These are phyloP conservation scores for Lipomyces kockii DNA, from an alignment of 805 yeast genomes.

Conservation along the genomic window DNA sequence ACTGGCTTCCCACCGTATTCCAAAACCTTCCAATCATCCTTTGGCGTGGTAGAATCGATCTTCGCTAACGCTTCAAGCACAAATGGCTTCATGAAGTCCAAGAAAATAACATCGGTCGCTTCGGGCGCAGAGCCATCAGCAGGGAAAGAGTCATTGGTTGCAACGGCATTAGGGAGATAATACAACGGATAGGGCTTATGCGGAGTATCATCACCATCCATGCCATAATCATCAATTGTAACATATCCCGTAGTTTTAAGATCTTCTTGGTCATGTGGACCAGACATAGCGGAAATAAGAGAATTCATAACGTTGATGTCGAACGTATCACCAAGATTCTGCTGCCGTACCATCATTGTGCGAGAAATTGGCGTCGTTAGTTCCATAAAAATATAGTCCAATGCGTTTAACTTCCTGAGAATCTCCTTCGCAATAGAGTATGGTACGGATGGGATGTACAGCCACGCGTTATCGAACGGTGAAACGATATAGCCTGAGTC, in stretches of 20 bases:
- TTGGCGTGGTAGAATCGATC: slow-evolving; percentile 19
- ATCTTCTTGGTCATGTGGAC: slow-evolving; percentile 34
- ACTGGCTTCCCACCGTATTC: slow-evolving; percentile 67
- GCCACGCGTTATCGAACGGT: slow-evolving; percentile 86
- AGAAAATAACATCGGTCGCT: slow-evolving; percentile 61
- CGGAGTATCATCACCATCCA: slow-evolving; percentile 80
- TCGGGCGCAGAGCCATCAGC: slow-evolving; percentile 23
- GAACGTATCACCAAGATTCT: slow-evolving; percentile 32
- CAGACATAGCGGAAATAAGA: slow-evolving; percentile 28
- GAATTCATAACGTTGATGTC: slow-evolving; percentile 31
- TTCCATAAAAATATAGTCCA: slow-evolving; percentile 51
- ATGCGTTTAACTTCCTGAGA: slow-evolving; percentile 60
- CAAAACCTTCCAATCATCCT: slow-evolving; percentile 22
- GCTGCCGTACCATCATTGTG: slow-evolving; percentile 32
- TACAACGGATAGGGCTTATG: slow-evolving; percentile 63
- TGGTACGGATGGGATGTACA: slow-evolving; percentile 62
- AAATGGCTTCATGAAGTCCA: slow-evolving; percentile 69
- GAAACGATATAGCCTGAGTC: slow-evolving; percentile 83
- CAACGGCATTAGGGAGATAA: slow-evolving; percentile 80
- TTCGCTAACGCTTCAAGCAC: slow-evolving; percentile 53
- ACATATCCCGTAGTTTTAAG: slow-evolving; percentile 68
- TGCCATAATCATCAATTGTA: slow-evolving; percentile 83
- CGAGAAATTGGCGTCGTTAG: slow-evolving; percentile 36
- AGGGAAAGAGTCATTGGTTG: slow-evolving; percentile 47
- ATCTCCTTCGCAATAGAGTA: slow-evolving; percentile 59